These are phyloP conservation scores for Zelopaecilomyces penicillatus DNA, from an alignment of 2,329 filamentous ascomycete genomes.

Conservation along the genomic window DNA sequence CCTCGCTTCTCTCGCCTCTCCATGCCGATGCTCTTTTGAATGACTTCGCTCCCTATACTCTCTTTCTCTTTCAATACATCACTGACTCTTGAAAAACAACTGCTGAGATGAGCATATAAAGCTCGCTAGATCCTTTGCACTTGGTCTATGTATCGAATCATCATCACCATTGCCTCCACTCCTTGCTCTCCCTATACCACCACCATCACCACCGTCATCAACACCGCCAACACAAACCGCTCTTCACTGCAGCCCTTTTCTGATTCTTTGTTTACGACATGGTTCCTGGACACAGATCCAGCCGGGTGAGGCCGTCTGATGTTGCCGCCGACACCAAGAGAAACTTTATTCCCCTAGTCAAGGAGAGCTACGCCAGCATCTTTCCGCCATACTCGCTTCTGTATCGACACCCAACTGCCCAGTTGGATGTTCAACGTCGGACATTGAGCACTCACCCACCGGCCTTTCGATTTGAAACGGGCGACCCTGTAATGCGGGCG, in stretches of 20 bases:
- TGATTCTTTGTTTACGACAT: slow-evolving; percentile 14
- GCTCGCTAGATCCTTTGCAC: background rate
- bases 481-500: slow-evolving; percentile 53
- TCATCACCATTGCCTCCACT: background rate
- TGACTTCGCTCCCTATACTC: slow-evolving; percentile 1
- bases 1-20: slow-evolving; percentile 17
- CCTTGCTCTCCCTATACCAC: background rate
- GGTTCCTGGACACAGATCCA: slow-evolving; percentile 23
- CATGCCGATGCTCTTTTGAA: slow-evolving; percentile 5
- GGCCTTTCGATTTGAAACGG: slow-evolving; percentile 41
- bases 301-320: slow-evolving; percentile 40
- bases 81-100: background rate
- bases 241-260: background rate
- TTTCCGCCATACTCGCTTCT: slow-evolving; percentile 54
- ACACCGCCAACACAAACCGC: background rate
- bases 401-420: slow-evolving; percentile 41
- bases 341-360: slow-evolving; percentile 58
- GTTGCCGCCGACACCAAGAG: slow-evolving; percentile 67
- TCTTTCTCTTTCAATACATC: background rate
- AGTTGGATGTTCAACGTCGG: slow-evolving; percentile 33
- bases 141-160: background rate
- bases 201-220: background rate
- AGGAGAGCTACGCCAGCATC: slow-evolving; percentile 42
- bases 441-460: slow-evolving; percentile 31
- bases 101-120: slow-evolving; percentile 1